Conservation (phyloP, 345 rosid species). For the Crucihimalaya himalaica region DNA sequence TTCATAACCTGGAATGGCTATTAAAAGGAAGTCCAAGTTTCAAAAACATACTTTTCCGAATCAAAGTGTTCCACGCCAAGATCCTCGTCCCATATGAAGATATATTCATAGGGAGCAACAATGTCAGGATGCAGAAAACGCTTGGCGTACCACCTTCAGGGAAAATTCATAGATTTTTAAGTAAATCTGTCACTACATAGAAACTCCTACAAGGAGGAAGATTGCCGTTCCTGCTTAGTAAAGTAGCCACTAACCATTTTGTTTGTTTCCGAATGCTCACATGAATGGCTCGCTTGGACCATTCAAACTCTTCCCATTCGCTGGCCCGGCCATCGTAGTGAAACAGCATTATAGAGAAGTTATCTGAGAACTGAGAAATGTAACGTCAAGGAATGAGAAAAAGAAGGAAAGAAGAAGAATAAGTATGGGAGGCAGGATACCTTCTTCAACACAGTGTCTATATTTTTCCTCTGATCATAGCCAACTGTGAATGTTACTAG, state of each 20-base stretch:
- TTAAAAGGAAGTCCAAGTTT: too few species aligned
- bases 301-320: constrained; percentile 92
- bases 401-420: neutral
- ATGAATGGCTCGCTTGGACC: constrained; percentile 94
- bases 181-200: constrained; percentile 16
- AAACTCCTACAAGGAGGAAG: constrained; percentile 12
- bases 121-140: constrained; percentile 97
- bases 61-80: constrained; percentile 86
- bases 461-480: constrained; percentile 67
- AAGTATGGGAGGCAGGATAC: constrained; percentile 40
- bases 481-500: constrained; percentile 95
- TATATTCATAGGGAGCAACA: constrained; percentile 81
- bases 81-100: constrained; percentile 98
- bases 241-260: constrained; percentile 65
- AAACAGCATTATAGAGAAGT: constrained; percentile 83
- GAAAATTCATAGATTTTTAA: constrained; percentile 17
- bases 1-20: too few species aligned
- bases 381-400: constrained; percentile 12
- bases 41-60: constrained; percentile 69
- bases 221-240: neutral
- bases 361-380: constrained; percentile 79
- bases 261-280: constrained; percentile 83
- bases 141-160: constrained; percentile 88
- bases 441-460: constrained; percentile 83
- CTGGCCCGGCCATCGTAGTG: constrained; percentile 85